phyloP scores from a whole-genome alignment of 129 eudicot species.

The Kitagawia praeruptora region DNA sequence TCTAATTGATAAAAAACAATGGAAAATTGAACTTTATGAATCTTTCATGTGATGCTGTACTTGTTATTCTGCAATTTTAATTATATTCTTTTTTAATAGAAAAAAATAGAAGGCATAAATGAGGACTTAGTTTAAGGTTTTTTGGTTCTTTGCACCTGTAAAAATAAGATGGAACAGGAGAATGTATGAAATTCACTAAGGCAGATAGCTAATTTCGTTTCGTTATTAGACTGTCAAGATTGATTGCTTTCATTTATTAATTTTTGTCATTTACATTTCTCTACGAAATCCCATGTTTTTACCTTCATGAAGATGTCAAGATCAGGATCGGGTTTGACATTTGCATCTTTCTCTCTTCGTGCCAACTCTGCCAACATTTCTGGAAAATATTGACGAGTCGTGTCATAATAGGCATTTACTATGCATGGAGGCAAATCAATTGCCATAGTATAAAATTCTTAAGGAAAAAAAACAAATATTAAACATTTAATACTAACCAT shows the following conservation, averaged over 20 bases:
- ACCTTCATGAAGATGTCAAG: constrained; percentile 84
- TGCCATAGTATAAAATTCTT: background rate
- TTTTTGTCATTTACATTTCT: background rate
- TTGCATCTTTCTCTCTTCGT: constrained; percentile 75
- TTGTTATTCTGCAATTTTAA: too few species aligned
- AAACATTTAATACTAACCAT: constrained; percentile 40
- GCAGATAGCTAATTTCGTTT: background rate
- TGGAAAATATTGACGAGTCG: constrained; percentile 22
- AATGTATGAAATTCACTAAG: background rate
- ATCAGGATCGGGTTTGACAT: constrained; percentile 82
- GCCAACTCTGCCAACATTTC: constrained; percentile 83
- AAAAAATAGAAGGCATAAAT: background rate
- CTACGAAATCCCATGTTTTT: background rate
- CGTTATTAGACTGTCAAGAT: background rate
- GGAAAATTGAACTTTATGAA: background rate
- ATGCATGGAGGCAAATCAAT: background rate
- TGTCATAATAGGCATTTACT: background rate
- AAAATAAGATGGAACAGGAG: background rate
- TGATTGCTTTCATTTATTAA: background rate
- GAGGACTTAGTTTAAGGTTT: too few species aligned
- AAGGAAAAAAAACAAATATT: background rate
- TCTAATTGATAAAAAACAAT: background rate
- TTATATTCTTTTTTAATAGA: too few species aligned
- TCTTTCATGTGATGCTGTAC: background rate
- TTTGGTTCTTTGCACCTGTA: too few species aligned